Percentiles rank a stretch among this genome's conserved stretches.
These are phyloP conservation scores for Ophiostoma perfectum DNA, from an alignment of 2,329 filamentous ascomycete genomes.

Conservation along the genomic window DNA sequence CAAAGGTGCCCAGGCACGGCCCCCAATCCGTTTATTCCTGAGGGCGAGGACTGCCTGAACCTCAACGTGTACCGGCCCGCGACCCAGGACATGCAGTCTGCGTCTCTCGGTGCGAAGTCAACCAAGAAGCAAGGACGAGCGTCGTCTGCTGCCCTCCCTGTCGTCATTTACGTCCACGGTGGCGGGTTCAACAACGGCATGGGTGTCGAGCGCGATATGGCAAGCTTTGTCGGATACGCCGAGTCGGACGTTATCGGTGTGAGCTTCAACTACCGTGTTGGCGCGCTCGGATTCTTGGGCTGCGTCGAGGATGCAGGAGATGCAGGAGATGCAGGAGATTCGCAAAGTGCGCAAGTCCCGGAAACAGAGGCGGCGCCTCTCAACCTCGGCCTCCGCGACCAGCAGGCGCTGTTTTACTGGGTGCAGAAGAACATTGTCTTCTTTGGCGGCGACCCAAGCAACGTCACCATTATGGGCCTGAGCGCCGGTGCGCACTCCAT, in stretches of 20 bases:
- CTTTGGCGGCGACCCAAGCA: conserved; percentile 55
- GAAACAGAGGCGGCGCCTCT: conserved; percentile 36
- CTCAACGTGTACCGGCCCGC: conserved; percentile 44
- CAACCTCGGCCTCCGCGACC: conserved; percentile 62
- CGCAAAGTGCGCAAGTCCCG: too few relatives aligned
- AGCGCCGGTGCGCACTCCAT: conserved; percentile 63
- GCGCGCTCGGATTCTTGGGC: conserved; percentile 62
- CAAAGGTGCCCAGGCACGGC: conserved; percentile 25
- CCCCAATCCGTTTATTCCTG: conserved; percentile 22
- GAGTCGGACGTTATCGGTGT: conserved; percentile 51
- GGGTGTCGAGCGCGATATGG: conserved; percentile 53
- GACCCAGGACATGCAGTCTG: conserved; percentile 19
- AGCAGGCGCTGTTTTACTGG: conserved; percentile 55
- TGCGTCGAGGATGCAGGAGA: conserved; percentile 27
- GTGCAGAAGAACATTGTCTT: conserved; percentile 52
- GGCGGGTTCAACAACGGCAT: conserved; percentile 55
- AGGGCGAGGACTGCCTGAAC: conserved; percentile 49
- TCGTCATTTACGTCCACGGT: conserved; percentile 59
- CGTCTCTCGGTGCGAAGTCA: conserved; percentile 6
- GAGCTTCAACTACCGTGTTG: conserved; percentile 59
- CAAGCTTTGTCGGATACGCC: conserved; percentile 55
- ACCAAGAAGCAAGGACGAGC: too few relatives aligned
- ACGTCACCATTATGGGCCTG: conserved; percentile 57
- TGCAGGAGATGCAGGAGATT: too few relatives aligned
- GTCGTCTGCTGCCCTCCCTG: conserved; percentile 35